phyloP scores from a whole-genome alignment of 1,284 basidiomycete genomes.

The Austropuccinia psidii region DNA sequence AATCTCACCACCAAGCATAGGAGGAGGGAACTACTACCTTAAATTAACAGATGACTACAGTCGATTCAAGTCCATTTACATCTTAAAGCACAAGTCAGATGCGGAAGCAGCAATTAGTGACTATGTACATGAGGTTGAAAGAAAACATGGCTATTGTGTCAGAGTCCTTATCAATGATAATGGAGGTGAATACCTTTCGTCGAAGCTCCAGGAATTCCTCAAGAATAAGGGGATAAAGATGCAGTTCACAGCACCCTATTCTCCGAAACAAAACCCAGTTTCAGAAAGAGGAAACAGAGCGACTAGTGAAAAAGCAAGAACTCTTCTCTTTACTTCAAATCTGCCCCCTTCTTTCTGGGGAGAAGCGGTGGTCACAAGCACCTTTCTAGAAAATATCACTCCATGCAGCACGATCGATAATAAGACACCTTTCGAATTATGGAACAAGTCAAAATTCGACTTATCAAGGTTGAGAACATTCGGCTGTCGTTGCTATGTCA shows the following conservation, averaged over 20 bases:
- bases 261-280: slow-evolving; percentile 3
- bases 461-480: not conserved
- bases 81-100: slow-evolving; percentile 13
- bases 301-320: not conserved
- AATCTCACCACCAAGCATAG: not conserved
- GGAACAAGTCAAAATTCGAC: not conserved
- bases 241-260: not conserved
- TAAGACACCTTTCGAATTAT: not conserved
- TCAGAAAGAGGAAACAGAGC: slow-evolving; percentile 6
- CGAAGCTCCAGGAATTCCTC: not conserved
- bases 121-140: no score
- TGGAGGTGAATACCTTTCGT: slow-evolving; percentile 7
- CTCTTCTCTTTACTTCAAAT: no score
- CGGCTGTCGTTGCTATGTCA: not conserved
- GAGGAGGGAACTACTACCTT: slow-evolving; percentile 2
- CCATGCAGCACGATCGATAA: no score
- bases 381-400: no score
- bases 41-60: not conserved
- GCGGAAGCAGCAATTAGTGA: no score
- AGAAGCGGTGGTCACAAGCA: no score
- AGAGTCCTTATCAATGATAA: not conserved
- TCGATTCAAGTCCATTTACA: not conserved
- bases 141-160: no score
- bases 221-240: not conserved
- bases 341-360: no score